Evolutionary conservation across 306 rosid genomes (phyloP), one percentile per base, ranked within the genome.

Genomic region (Cercis canadensis): DNA sequence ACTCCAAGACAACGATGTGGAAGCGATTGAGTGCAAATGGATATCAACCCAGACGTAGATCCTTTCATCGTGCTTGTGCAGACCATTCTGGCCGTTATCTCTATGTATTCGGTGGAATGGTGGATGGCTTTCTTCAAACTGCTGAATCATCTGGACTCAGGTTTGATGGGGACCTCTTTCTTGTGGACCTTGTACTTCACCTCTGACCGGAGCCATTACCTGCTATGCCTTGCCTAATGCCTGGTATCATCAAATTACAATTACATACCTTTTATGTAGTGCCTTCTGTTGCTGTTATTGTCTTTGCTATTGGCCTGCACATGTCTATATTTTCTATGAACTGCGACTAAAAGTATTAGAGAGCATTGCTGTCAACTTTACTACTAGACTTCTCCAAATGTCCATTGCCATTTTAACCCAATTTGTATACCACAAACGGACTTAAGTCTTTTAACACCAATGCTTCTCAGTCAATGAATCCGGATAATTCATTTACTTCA

Each of bases 51-150:
- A 74, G 34, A 10, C 16, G 82, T 6, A 76, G 92, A 62, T 93
- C 98, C 1, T 93, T 93, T 75, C 98, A 93, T 74, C 89, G 96
- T 7, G 89, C 97, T 0, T 90, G 98, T 10, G 66, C 83, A 5
- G 98, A 93, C 62, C 80, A 60, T 46, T 92, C 92, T 0, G 93
- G 96, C 5, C 83, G 78, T 33, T 77, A 70, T 72, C 32, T 89
- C 78, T 92, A 87, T 37, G 78, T 92, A 21, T 87, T 87, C 73
- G 97, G 97, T n/a, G 97, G 97, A 79, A 92, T 92, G 97, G 88
- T 85, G 60, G 96, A 89, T 81, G 88, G 86, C 16, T 19, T 65
- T 32, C 74, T 84, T 72, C 90, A 79, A 71, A 80, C 81, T 24
- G 54, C 62, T 60, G 90, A 77, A 46, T 44, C 88, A 33, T 55